phyloP scores from a whole-genome alignment of 805 yeast genomes.

The Scheffersomyces stipitis region DNA sequence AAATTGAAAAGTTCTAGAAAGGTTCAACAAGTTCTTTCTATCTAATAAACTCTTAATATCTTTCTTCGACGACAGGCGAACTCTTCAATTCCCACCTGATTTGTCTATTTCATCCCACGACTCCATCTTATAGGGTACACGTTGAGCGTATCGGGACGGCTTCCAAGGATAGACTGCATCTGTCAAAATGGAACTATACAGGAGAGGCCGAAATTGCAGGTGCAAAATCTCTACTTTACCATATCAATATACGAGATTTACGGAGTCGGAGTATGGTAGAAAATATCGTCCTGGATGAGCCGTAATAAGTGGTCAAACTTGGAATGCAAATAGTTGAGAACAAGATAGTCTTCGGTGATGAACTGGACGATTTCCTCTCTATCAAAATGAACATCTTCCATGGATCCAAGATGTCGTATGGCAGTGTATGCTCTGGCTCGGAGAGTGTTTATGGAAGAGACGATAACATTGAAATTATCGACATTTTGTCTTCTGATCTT shows the following conservation, averaged over 20 bases:
- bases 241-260: too few relatives aligned
- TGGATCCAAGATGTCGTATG: slow-evolving; percentile 17
- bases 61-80: too few relatives aligned
- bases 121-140: too few relatives aligned
- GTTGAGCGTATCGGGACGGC: too few relatives aligned
- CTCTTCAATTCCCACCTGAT: too few relatives aligned
- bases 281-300: slow-evolving; percentile 20
- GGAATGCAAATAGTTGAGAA: slow-evolving; percentile 17
- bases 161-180: too few relatives aligned
- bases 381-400: slow-evolving; percentile 8
- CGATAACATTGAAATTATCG: slow-evolving; percentile 8
- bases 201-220: too few relatives aligned
- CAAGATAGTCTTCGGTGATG: slow-evolving; percentile 23
- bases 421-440: slow-evolving; percentile 17
- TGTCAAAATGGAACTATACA: too few relatives aligned
- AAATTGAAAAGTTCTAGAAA: not conserved
- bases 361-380: slow-evolving; percentile 21
- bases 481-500: slow-evolving; percentile 4
- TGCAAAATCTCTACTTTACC: slow-evolving; percentile 3
- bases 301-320: slow-evolving; percentile 20
- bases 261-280: too few relatives aligned
- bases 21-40: not conserved
- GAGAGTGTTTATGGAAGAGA: slow-evolving; percentile 10
- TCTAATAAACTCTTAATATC: not conserved
- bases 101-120: slow-evolving; percentile 1